Evolutionary conservation across 495 filamentous ascomycete species (phyloP).

Genomic region (Aspergillus conjunctus): DNA sequence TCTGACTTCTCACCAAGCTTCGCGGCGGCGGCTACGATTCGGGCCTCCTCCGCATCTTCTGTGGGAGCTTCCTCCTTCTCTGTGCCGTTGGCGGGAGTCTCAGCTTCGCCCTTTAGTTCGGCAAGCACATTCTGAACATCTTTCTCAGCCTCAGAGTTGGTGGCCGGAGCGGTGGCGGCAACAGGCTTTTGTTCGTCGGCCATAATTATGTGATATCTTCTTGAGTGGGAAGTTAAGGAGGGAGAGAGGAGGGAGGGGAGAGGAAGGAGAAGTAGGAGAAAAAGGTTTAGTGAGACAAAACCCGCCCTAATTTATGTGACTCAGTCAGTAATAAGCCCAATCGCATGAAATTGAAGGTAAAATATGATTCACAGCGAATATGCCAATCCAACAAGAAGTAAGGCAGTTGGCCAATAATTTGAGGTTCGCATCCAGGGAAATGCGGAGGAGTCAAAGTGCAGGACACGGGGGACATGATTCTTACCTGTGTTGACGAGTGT

Average conservation of each 20-base stretch:
- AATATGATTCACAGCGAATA: not conserved
- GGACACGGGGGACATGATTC: not conserved
- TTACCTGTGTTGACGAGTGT: constrained; percentile 1
- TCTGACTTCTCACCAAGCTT: constrained; percentile 50
- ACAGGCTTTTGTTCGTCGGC: constrained; percentile 44
- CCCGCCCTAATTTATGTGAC: not conserved
- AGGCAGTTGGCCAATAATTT: constrained; percentile 10
- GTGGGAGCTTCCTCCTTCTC: constrained; percentile 31
- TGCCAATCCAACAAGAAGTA: not conserved
- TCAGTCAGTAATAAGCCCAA: constrained; percentile 13
- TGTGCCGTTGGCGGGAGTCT: constrained; percentile 23
- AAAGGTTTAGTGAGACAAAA: not conserved
- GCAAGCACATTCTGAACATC: constrained; percentile 52
- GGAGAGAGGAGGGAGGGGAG: not conserved
- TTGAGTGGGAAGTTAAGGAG: not conserved
- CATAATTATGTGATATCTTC: constrained; percentile 29
- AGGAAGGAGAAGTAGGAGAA: not conserved
- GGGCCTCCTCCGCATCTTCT: constrained; percentile 45
- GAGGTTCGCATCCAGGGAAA: not conserved
- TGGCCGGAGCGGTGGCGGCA: constrained; percentile 29
- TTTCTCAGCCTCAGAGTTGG: constrained; percentile 47
- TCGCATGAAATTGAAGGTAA: not conserved
- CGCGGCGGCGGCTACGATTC: constrained; percentile 47
- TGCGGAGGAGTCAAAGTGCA: not conserved
- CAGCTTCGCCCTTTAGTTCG: constrained; percentile 48